A percentile compares a stretch with the other conserved stretches of the same genome.
Conservation (phyloP, 257 asterid genomes). For the Nicotiana knightiana region DNA sequence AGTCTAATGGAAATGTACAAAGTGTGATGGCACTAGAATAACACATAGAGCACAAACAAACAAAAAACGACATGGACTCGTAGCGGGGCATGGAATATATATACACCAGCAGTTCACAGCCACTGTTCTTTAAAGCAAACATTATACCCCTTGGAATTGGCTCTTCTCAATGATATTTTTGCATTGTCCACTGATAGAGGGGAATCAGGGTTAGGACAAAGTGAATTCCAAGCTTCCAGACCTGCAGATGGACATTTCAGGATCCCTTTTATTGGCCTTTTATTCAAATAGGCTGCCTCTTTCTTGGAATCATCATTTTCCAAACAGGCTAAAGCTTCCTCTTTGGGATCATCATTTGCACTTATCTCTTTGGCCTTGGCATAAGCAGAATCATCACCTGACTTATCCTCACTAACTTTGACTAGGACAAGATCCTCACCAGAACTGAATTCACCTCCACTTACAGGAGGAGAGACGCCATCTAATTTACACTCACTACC, state of each 20-base stretch:
- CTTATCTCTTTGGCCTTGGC: background rate
- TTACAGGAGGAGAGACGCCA: conserved; percentile 2
- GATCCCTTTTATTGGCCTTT: conserved; percentile 55
- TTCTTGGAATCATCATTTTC: conserved; percentile 3
- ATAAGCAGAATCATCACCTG: conserved; percentile 18
- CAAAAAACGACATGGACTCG: background rate
- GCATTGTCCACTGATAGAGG: conserved; percentile 20
- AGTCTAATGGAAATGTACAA: conserved; percentile 6
- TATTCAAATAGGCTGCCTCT: conserved; percentile 7
- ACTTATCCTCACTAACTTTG: conserved; percentile 1
- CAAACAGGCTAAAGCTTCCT: background rate
- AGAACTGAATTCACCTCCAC: background rate
- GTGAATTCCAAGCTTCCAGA: conserved; percentile 16
- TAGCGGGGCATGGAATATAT: background rate
- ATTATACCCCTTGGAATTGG: conserved; percentile 70
- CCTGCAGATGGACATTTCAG: conserved; percentile 38
- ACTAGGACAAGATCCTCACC: background rate
- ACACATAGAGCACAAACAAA: background rate
- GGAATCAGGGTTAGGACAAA: conserved; percentile 13
- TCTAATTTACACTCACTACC: conserved; percentile 1
- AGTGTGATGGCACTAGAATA: background rate
- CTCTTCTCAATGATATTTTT: conserved; percentile 32
- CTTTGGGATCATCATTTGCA: background rate
- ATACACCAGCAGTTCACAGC: background rate
- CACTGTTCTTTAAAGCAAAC: conserved; percentile 40